Percentiles rank a stretch among this genome's conserved stretches.
phyloP scores from a whole-genome alignment of 192 early-diverging fungal genomes.

The Backusella psychrophila region DNA sequence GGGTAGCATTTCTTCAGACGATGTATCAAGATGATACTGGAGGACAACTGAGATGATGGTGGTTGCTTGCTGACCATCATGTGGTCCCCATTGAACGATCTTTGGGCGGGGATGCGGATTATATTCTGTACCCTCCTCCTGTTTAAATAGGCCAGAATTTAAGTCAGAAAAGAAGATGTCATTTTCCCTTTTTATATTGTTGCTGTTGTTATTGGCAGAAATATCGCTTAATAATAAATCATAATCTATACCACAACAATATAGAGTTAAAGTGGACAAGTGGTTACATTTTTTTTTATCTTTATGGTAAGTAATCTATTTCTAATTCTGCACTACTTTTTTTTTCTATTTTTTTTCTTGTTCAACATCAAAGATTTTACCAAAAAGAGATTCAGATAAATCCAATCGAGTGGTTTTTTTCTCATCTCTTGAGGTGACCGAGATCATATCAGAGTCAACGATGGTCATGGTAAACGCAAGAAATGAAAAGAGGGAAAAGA shows the following conservation, averaged over 20 bases:
- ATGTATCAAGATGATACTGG: not conserved
- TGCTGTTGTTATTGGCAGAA: not conserved
- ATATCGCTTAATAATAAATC: constrained; percentile 4
- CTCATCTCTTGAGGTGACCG: not conserved
- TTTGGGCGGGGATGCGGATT: not conserved
- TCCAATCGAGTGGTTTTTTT: not conserved
- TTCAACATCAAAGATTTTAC: not conserved
- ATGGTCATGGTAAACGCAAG: constrained; percentile 2
- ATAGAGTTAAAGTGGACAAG: not conserved
- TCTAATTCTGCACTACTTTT: not conserved
- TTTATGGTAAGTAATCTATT: not conserved
- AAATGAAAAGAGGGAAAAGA: constrained; percentile 2
- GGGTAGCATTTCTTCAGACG: not conserved
- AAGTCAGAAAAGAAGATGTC: not conserved
- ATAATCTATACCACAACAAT: not conserved
- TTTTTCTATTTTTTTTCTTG: not conserved
- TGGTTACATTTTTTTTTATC: not conserved
- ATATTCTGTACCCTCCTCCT: not conserved
- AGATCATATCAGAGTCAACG: constrained; percentile 2
- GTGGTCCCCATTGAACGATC: constrained; percentile 5
- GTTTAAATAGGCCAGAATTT: not conserved
- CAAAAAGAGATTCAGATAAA: constrained; percentile 11
- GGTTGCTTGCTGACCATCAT: constrained; percentile 8
- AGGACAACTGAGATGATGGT: not conserved
- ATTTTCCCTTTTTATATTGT: not conserved